Percentiles rank a stretch among this genome's conserved stretches.
Evolutionary conservation across 805 yeast species (phyloP).

Genomic region (Kazachstania viticola): DNA sequence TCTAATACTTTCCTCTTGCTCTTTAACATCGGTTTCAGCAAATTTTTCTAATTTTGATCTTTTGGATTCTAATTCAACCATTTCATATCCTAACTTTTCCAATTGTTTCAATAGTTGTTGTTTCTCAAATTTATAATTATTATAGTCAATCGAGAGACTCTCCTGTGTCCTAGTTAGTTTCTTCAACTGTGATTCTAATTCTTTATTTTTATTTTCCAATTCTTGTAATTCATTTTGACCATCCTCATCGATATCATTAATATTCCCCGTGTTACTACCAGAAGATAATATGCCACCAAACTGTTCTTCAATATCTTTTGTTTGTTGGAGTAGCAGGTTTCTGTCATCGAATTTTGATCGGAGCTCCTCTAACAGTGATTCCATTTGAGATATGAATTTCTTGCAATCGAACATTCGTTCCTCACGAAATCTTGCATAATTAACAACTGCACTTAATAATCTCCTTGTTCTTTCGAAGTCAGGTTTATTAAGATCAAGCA

Average conservation of each 20-base stretch:
- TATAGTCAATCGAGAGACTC: conserved; percentile 46
- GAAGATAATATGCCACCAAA: too few relatives aligned
- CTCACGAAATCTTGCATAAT: conserved; percentile 76
- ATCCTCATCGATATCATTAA: conserved; percentile 1
- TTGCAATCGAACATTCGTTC: conserved; percentile 63
- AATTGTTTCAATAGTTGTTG: conserved; percentile 42
- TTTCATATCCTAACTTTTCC: conserved; percentile 48
- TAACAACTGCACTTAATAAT: conserved; percentile 70
- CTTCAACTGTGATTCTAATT: conserved; percentile 51
- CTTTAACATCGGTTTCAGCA: conserved; percentile 48
- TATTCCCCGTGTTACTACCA: too few relatives aligned
- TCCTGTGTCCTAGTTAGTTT: conserved; percentile 54
- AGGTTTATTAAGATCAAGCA: conserved; percentile 67
- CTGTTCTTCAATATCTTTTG: conserved; percentile 26
- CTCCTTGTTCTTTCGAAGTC: conserved; percentile 56
- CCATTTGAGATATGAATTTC: conserved; percentile 44
- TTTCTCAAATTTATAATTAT: conserved; percentile 53
- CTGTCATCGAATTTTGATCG: conserved; percentile 34
- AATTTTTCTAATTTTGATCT: conserved; percentile 49
- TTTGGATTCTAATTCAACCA: conserved; percentile 46
- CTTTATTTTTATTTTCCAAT: conserved; percentile 37
- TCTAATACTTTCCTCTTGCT: conserved; percentile 39
- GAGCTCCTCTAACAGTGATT: conserved; percentile 35
- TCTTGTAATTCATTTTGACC: conserved; percentile 28
- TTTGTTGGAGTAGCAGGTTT: conserved; percentile 27